Evolutionary conservation across 306 rosid genomes (phyloP).

Genomic region (Cicer pinnatifidum): DNA sequence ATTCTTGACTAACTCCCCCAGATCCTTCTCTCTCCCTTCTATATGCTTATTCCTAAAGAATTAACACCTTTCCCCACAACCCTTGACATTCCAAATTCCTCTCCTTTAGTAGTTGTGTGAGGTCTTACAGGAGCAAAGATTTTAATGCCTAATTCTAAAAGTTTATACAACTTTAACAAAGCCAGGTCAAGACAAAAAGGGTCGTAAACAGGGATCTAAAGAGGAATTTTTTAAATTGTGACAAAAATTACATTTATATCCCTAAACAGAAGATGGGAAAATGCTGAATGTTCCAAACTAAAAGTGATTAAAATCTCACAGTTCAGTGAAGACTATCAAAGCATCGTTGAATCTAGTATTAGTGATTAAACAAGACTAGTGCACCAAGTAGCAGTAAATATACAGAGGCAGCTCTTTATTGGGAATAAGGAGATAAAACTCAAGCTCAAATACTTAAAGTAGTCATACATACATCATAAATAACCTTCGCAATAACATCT

Average conservation of each 20-base stretch:
- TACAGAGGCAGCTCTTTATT: background rate
- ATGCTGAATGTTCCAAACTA: conserved; percentile 6
- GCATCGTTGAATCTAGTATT: conserved; percentile 12
- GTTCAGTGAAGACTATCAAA: background rate
- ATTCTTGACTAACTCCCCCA: background rate
- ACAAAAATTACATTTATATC: conserved; percentile 18
- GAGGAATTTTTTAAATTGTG: background rate
- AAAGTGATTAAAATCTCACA: conserved; percentile 10
- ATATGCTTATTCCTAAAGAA: conserved; percentile 3
- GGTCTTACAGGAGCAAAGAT: background rate
- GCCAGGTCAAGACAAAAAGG: background rate
- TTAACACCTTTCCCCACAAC: background rate
- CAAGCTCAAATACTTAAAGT: conserved; percentile 23
- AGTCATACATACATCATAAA: conserved; percentile 72
- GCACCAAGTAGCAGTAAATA: conserved; percentile 40
- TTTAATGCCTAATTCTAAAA: background rate
- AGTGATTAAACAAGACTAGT: conserved; percentile 11
- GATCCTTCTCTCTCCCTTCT: background rate
- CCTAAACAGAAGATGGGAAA: conserved; percentile 3
- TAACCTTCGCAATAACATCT: conserved; percentile 89
- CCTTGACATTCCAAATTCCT: background rate
- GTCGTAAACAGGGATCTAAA: conserved; percentile 1
- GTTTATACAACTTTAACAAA: background rate
- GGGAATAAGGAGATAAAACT: background rate
- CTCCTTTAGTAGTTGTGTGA: background rate